These are phyloP conservation scores for Fusarium buharicum DNA, from an alignment of 2,329 filamentous ascomycete species.

Conservation along the genomic window DNA sequence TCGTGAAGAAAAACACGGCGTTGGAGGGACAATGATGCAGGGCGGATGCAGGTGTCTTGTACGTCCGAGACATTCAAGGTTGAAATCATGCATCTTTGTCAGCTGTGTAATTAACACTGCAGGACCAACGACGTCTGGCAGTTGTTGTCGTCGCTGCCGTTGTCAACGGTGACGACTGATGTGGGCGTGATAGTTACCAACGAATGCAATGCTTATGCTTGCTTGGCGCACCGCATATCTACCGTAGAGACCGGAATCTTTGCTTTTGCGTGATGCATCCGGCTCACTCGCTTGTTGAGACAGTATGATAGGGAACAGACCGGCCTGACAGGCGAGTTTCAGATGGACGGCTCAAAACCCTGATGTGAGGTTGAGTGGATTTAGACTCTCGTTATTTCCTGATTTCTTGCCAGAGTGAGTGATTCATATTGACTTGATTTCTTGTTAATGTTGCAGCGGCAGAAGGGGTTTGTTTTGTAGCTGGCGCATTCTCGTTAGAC, in stretches of 20 bases:
- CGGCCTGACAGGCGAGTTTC: too few species aligned
- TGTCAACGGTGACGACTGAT: constrained; percentile 33
- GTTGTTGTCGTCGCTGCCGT: too few species aligned
- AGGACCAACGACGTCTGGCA: constrained; percentile 6
- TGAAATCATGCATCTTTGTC: constrained; percentile 12
- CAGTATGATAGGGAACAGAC: constrained; percentile 9
- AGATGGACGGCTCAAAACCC: constrained; percentile 5
- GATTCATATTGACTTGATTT: constrained; percentile 12
- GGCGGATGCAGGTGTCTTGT: constrained; percentile 10
- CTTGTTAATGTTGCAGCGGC: not conserved
- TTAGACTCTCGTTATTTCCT: not conserved
- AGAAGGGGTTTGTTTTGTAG: constrained; percentile 5
- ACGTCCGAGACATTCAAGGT: constrained; percentile 20
- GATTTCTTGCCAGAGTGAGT: not conserved
- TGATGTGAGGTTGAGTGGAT: not conserved
- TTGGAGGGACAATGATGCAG: constrained; percentile 22
- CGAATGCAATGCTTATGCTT: not conserved
- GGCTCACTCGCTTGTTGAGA: constrained; percentile 11
- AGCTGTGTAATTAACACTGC: too few species aligned
- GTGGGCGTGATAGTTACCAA: constrained; percentile 23
- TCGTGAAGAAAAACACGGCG: constrained; percentile 2
- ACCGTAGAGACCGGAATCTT: not conserved
- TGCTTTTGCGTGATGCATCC: constrained; percentile 7
- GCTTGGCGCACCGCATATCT: not conserved
- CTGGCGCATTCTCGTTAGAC: constrained; percentile 11